Percentiles rank a stretch among this genome's conserved stretches.
phyloP scores from a whole-genome alignment of 169 alveolate genomes.

The Perkinsus marinus region DNA sequence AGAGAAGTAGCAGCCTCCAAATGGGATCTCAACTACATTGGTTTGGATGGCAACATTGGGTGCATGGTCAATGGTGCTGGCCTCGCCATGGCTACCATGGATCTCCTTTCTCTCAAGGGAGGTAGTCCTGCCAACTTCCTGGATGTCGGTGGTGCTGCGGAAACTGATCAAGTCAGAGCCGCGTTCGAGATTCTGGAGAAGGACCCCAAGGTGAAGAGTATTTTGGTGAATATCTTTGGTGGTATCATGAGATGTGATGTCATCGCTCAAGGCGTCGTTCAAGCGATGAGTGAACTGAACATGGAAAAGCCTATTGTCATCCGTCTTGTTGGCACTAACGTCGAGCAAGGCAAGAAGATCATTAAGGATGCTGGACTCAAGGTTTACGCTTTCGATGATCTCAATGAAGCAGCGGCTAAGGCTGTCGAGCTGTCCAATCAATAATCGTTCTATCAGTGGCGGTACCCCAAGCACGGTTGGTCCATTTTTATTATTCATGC shows the following conservation, averaged over 20 bases:
- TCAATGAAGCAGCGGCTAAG: slow-evolving; percentile 72
- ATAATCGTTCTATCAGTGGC: background rate
- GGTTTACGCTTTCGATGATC: slow-evolving; percentile 60
- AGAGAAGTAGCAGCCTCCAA: slow-evolving; percentile 62
- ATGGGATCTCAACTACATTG: slow-evolving; percentile 61
- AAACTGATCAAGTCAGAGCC: slow-evolving; percentile 62
- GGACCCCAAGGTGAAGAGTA: slow-evolving; percentile 69
- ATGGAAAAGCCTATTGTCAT: slow-evolving; percentile 74
- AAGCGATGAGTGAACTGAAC: slow-evolving; percentile 56
- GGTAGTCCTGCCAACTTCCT: slow-evolving; percentile 91
- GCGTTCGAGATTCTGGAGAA: slow-evolving; percentile 73
- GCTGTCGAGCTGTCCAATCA: slow-evolving; percentile 64
- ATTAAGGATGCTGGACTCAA: slow-evolving; percentile 55
- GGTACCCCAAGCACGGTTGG: background rate
- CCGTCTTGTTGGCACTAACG: slow-evolving; percentile 82
- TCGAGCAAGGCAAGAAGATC: slow-evolving; percentile 69
- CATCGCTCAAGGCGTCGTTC: slow-evolving; percentile 69
- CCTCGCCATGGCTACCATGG: slow-evolving; percentile 61
- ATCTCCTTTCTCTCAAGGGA: slow-evolving; percentile 56
- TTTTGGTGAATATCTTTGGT: slow-evolving; percentile 85
- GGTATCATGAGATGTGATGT: slow-evolving; percentile 86
- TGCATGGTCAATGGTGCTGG: slow-evolving; percentile 89
- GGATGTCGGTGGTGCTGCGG: slow-evolving; percentile 92
- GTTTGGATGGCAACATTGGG: slow-evolving; percentile 68
- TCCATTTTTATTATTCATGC: background rate